A percentile compares a stretch with the other conserved stretches of the same genome.
These are phyloP conservation scores for Rhodofomes roseus DNA, from an alignment of 1,284 basidiomycete species.

Conservation along the genomic window DNA sequence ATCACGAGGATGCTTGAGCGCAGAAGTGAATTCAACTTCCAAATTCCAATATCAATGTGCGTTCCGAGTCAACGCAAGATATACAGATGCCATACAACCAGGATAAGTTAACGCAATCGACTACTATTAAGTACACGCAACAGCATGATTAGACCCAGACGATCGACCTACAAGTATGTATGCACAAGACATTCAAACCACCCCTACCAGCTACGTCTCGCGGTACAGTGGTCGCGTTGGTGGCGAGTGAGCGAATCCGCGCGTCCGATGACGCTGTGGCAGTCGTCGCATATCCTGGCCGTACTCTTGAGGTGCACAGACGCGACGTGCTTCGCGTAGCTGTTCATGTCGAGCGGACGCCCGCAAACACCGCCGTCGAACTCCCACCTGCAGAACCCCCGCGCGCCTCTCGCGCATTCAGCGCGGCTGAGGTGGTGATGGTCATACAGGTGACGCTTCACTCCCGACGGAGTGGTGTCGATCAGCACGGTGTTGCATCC, in stretches of 20 bases:
- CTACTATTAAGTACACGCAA: no score
- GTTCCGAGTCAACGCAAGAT: no score
- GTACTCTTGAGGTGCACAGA: constrained; percentile 4
- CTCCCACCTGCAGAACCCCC: not conserved
- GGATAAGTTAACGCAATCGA: no score
- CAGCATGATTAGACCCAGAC: no score
- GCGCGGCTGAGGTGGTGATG: not conserved
- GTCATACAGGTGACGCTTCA: not conserved
- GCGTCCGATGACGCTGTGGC: not conserved
- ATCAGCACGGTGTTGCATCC: not conserved
- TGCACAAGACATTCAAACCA: no score
- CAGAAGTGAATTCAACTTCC: no score
- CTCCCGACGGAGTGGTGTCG: not conserved
- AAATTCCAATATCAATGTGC: no score
- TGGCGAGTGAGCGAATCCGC: not conserved
- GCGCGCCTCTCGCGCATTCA: not conserved
- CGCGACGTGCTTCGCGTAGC: constrained; percentile 3
- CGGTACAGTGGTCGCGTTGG: not conserved
- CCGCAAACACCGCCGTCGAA: not conserved
- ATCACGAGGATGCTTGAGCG: no score
- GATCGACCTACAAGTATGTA: no score
- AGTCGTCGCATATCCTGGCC: not conserved
- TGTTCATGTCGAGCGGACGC: not conserved
- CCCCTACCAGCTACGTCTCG: not conserved
- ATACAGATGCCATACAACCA: no score